phyloP scores from a whole-genome alignment of 1,284 basidiomycete genomes.

The Ganoderma lingzhi region DNA sequence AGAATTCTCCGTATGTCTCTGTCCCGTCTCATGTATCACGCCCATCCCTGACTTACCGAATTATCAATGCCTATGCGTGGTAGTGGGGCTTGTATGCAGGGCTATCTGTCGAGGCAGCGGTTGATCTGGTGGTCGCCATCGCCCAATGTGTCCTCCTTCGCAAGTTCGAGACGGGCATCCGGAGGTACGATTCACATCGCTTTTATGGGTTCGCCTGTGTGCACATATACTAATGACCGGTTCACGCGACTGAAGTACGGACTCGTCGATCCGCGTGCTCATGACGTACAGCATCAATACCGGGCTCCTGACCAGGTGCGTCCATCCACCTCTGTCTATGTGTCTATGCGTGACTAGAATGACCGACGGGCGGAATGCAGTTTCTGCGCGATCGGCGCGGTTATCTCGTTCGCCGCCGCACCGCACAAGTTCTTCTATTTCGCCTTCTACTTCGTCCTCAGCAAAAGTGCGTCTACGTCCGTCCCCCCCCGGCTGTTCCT shows the following conservation, averaged over 20 bases:
- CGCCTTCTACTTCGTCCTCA: slow-evolving; percentile 35
- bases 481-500: not conserved
- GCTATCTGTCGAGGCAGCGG: slow-evolving; percentile 30
- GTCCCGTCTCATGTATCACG: not conserved
- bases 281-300: slow-evolving; percentile 36
- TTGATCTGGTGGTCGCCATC: slow-evolving; percentile 33
- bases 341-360: too few species aligned
- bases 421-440: slow-evolving; percentile 35
- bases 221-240: not conserved
- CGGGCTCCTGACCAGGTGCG: slow-evolving; percentile 34
- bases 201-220: too few species aligned
- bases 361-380: slow-evolving; percentile 5
- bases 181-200: slow-evolving; percentile 21
- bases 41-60: not conserved
- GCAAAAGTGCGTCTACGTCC: slow-evolving; percentile 30
- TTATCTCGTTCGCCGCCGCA: slow-evolving; percentile 19
- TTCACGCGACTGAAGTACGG: slow-evolving; percentile 13
- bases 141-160: slow-evolving; percentile 33
- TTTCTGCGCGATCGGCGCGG: slow-evolving; percentile 32
- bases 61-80: not conserved
- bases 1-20: slow-evolving; percentile 28
- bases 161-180: slow-evolving; percentile 34
- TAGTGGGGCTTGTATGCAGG: slow-evolving; percentile 37
- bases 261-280: slow-evolving; percentile 27
- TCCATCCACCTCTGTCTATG: not conserved